phyloP scores from a whole-genome alignment of 176 grass and related monocot genomes.

The Oropetium thomaeum region DNA sequence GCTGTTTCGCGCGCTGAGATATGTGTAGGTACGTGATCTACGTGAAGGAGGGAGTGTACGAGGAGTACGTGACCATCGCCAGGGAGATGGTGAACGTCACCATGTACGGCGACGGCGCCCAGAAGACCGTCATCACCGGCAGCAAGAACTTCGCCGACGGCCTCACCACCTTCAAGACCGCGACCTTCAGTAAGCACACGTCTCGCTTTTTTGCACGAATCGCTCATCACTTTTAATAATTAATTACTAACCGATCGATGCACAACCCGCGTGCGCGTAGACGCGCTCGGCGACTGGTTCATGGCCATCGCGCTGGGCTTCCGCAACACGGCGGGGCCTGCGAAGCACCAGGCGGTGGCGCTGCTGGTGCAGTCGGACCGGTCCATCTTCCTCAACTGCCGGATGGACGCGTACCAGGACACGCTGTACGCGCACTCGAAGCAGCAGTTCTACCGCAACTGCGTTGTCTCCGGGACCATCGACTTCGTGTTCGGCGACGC shows the following conservation, averaged over 20 bases:
- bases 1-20: not conserved
- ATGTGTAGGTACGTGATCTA: slow-evolving; percentile 58
- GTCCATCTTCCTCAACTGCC: slow-evolving; percentile 79
- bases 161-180: slow-evolving; percentile 55
- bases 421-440: slow-evolving; percentile 61
- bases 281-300: slow-evolving; percentile 42
- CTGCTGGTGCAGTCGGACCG: slow-evolving; percentile 65
- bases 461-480: slow-evolving; percentile 52
- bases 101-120: slow-evolving; percentile 56
- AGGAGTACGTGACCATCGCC: slow-evolving; percentile 54
- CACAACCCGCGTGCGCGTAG: not conserved
- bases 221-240: too few relatives aligned
- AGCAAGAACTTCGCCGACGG: slow-evolving; percentile 54
- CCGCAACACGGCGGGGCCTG: slow-evolving; percentile 73
- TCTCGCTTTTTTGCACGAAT: too few relatives aligned
- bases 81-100: slow-evolving; percentile 48
- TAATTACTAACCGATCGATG: too few relatives aligned
- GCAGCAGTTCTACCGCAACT: slow-evolving; percentile 65
- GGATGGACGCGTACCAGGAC: slow-evolving; percentile 61
- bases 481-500: slow-evolving; percentile 70
- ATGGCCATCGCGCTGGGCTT: slow-evolving; percentile 59
- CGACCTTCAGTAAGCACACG: slow-evolving; percentile 54
- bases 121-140: slow-evolving; percentile 49
- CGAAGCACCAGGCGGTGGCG: slow-evolving; percentile 88
- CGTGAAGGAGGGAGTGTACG: slow-evolving; percentile 62